Evolutionary conservation across 2,329 filamentous ascomycete species (phyloP).

Genomic region (Neofusicoccum laricinum): DNA sequence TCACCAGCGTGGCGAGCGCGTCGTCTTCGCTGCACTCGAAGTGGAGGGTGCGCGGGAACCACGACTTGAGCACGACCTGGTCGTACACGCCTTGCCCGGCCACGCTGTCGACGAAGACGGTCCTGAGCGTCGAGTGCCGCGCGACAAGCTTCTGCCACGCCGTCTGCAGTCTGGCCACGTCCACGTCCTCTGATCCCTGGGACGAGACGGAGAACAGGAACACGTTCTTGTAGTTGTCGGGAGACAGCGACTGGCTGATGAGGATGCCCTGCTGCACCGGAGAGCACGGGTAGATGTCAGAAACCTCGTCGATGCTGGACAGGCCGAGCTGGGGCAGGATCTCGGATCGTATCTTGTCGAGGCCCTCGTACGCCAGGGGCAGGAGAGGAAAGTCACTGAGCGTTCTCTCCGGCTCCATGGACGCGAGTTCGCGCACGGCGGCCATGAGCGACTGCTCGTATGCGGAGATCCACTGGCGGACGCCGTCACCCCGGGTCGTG

Average conservation of each 20-base stretch:
- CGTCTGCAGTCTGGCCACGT: conserved; percentile 28
- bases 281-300: conserved; percentile 11
- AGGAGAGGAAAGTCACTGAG: conserved; percentile 1
- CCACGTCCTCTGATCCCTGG: conserved; percentile 16
- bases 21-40: conserved; percentile 15
- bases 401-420: not conserved
- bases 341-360: not conserved
- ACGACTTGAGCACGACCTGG: conserved; percentile 25
- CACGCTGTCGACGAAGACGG: conserved; percentile 33
- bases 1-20: conserved; percentile 19
- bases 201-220: not conserved
- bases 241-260: not conserved
- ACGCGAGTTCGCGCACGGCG: conserved; percentile 24
- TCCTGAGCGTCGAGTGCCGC: conserved; percentile 31
- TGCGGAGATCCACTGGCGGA: conserved; percentile 43
- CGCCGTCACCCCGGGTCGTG: conserved; percentile 45
- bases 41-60: conserved; percentile 6
- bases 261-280: conserved; percentile 14
- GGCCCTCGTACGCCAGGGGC: not conserved
- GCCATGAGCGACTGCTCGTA: conserved; percentile 35
- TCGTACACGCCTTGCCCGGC: conserved; percentile 30
- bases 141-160: conserved; percentile 36
- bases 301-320: conserved; percentile 22
- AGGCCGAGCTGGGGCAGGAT: not conserved
- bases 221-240: not conserved